Percentiles rank a stretch among this genome's conserved stretches.
Conservation (phyloP, 495 filamentous ascomycete species). For the Hypoxylon rickii region DNA sequence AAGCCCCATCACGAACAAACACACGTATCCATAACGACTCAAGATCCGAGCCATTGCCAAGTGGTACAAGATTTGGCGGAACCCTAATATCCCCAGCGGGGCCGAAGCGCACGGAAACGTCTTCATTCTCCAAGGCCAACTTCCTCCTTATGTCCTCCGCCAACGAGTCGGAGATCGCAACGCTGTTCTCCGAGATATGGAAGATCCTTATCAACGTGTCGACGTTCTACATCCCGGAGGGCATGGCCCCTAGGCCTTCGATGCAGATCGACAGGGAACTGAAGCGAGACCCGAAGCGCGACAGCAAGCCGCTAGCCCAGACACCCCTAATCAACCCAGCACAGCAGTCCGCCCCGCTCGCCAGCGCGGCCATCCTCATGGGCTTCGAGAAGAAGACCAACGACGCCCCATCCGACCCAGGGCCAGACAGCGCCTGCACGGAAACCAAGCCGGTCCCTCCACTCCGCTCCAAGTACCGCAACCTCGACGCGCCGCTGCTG, state of each 20-base stretch:
- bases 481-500: neutral
- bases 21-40: conserved; percentile 14
- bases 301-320: conserved; percentile 9
- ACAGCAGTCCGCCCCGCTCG: conserved; percentile 14
- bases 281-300: neutral
- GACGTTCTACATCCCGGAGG: conserved; percentile 43
- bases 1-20: conserved; percentile 5
- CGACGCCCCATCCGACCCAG: neutral
- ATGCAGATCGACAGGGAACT: conserved; percentile 1
- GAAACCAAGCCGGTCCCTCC: neutral
- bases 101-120: conserved; percentile 13
- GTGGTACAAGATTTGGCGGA: conserved; percentile 3
- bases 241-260: conserved; percentile 1
- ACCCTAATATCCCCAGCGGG: conserved; percentile 18
- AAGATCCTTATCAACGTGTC: conserved; percentile 44
- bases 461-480: neutral
- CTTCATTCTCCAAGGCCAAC: conserved; percentile 47
- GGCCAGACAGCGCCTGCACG: conserved; percentile 1
- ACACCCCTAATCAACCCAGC: conserved; percentile 14
- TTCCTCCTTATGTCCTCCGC: conserved; percentile 48
- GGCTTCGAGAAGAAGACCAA: neutral
- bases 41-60: neutral
- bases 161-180: conserved; percentile 44
- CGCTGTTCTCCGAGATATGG: conserved; percentile 46
- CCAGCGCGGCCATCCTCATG: conserved; percentile 10